A percentile compares a stretch with the other conserved stretches of the same genome.
Evolutionary conservation across 2,329 filamentous ascomycete genomes (phyloP).

Genomic region (Cercospora sp.): DNA sequence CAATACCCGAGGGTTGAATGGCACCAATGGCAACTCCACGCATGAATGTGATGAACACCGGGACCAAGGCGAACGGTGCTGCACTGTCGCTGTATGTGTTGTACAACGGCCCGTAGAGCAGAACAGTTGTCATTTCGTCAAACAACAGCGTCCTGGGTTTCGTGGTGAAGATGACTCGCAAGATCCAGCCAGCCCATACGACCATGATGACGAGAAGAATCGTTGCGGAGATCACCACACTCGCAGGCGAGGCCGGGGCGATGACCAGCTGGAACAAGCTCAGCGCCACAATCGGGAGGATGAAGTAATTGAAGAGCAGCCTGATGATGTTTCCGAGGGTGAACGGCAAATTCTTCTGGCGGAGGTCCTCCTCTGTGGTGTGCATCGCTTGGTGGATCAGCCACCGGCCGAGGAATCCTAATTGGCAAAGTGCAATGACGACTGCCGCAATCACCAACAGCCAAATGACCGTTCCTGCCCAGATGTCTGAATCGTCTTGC

Average conservation of each 20-base stretch:
- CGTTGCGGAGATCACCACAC: slow-evolving; percentile 72
- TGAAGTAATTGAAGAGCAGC: slow-evolving; percentile 87
- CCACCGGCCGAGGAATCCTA: slow-evolving; percentile 77
- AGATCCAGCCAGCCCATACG: slow-evolving; percentile 73
- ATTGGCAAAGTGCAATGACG: slow-evolving; percentile 69
- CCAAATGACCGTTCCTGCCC: slow-evolving; percentile 93
- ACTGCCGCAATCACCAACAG: slow-evolving; percentile 72
- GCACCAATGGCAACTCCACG: slow-evolving; percentile 89
- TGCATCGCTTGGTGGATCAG: slow-evolving; percentile 69
- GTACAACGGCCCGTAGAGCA: slow-evolving; percentile 90
- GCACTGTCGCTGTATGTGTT: slow-evolving; percentile 97
- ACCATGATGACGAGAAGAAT: slow-evolving; percentile 73
- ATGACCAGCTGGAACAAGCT: slow-evolving; percentile 91
- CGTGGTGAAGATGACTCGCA: slow-evolving; percentile 76
- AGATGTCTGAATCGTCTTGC: slow-evolving; percentile 73
- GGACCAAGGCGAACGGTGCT: slow-evolving; percentile 84
- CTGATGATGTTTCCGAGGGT: slow-evolving; percentile 61
- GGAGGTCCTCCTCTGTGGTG: slow-evolving; percentile 80
- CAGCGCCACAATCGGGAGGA: slow-evolving; percentile 80
- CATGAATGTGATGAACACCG: slow-evolving; percentile 79
- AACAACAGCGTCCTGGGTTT: slow-evolving; percentile 85
- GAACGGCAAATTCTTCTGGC: slow-evolving; percentile 89
- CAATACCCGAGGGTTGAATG: slow-evolving; percentile 87
- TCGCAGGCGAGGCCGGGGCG: slow-evolving; percentile 65
- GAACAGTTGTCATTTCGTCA: slow-evolving; percentile 85